phyloP scores from a whole-genome alignment of 768 basidiomycete species.

The Tephrocybe sp. region DNA sequence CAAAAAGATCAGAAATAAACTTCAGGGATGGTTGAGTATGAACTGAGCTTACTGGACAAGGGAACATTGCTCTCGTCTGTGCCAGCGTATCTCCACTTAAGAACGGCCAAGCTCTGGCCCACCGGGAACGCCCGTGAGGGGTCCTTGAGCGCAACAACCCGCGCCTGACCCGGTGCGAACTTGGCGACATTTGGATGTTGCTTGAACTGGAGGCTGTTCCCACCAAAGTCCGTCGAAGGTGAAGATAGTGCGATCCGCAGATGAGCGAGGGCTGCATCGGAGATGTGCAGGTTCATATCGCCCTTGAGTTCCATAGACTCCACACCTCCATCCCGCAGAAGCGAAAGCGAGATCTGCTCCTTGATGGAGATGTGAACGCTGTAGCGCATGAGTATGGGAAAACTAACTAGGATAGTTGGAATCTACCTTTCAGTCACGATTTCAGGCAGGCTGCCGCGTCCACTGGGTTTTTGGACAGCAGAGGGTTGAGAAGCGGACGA shows the following conservation, averaged over 20 bases:
- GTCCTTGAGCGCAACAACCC: slow-evolving; percentile 84
- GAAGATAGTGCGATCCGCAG: slow-evolving; percentile 67
- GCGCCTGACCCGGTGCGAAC: slow-evolving; percentile 62
- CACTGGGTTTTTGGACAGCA: slow-evolving; percentile 43
- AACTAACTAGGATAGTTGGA: neutral
- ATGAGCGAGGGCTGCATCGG: slow-evolving; percentile 72
- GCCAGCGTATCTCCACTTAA: slow-evolving; percentile 91
- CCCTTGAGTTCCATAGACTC: slow-evolving; percentile 91
- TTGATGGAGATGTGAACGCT: slow-evolving; percentile 88
- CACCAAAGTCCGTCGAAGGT: slow-evolving; percentile 56
- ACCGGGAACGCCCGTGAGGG: slow-evolving; percentile 82
- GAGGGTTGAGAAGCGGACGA: slow-evolving; percentile 39
- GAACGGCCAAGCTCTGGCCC: slow-evolving; percentile 79
- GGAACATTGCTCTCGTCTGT: slow-evolving; percentile 93
- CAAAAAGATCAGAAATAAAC: neutral
- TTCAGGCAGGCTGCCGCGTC: slow-evolving; percentile 66
- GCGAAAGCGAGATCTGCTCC: slow-evolving; percentile 76
- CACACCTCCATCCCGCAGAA: slow-evolving; percentile 90
- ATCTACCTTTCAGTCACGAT: slow-evolving; percentile 75
- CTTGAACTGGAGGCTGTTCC: slow-evolving; percentile 84
- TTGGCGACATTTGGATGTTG: slow-evolving; percentile 95
- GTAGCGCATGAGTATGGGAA: slow-evolving; percentile 1
- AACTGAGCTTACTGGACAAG: slow-evolving; percentile 69
- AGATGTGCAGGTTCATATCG: slow-evolving; percentile 89
- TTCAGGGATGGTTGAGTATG: neutral